Percentiles rank a stretch among this genome's conserved stretches.
Conservation (phyloP, 441 rosid genomes). For the Arabidopsis lyrata region DNA sequence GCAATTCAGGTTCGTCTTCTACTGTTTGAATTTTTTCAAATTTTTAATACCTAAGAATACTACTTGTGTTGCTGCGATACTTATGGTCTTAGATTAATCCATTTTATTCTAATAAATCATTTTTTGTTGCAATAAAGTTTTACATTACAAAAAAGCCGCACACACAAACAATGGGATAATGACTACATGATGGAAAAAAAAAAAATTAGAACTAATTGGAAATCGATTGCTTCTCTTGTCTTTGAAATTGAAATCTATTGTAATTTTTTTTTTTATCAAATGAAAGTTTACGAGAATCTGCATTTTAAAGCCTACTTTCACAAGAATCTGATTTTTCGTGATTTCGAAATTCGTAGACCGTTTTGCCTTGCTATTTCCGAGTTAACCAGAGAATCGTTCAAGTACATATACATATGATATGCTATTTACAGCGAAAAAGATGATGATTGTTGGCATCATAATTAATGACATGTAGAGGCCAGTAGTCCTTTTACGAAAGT, state of each 20-base stretch:
- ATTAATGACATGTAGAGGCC: conserved; percentile 34
- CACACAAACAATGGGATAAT: background rate
- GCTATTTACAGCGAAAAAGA: conserved; percentile 25
- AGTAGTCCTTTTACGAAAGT: conserved; percentile 34
- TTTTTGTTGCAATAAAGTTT: too few species aligned
- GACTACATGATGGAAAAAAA: background rate
- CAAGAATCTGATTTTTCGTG: background rate
- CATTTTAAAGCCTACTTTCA: background rate
- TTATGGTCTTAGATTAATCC: too few species aligned
- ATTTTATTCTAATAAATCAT: too few species aligned
- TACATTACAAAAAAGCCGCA: too few species aligned
- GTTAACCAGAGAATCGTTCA: background rate
- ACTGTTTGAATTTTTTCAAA: too few species aligned
- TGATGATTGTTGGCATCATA: conserved; percentile 30
- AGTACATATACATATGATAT: conserved; percentile 1
- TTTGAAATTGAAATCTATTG: background rate
- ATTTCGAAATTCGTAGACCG: background rate
- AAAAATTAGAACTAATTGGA: background rate
- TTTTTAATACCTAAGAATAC: too few species aligned
- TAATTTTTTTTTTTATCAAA: background rate
- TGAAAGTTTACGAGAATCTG: background rate
- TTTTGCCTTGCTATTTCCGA: conserved; percentile 4
- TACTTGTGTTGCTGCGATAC: too few species aligned
- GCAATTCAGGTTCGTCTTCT: too few species aligned
- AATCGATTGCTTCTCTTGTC: background rate